Base-by-base conservation (phyloP, 805 yeast genomes). In the Yamadazyma paraphyllophila region DNA sequence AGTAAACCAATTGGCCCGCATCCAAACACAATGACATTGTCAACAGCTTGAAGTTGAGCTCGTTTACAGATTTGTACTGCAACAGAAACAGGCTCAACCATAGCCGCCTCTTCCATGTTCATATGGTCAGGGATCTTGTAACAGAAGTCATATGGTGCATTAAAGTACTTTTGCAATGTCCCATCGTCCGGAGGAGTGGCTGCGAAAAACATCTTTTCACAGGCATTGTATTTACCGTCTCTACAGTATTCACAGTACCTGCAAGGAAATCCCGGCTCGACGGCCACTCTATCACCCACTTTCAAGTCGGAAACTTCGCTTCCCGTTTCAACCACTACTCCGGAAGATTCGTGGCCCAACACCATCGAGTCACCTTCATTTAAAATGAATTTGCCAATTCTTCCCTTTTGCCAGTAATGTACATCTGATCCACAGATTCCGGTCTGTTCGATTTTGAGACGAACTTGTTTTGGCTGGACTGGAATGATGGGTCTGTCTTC, bases 191-290 rank as follows among this genome's bases (percentile, higher is more conserved):
- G 57, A n/a, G 60, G 60, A 32, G 58, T 55, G 34, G 58, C 58
- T 16, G 58, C 58, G 41, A 56, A 56, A 6, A 41, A 44, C 53
- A 56, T 55, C 12, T 47, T 43, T 13, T 45, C 48, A 45, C 63
- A 59, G 16, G 49, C 52, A 34, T 57, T 57, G 30, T 52, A 54
- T 31, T 54, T 46, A n/a, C 63, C 63, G 24, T 51, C 52, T 34
- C 50, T 45, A 33, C 61, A 59, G 24, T 49, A 46, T 39, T 32
- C 51, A 45, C 62, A 55, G 32, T 59, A 56, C 29, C 70, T 63
- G 54, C 84, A 81, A 25, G 81, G 77, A 37, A 71, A 62, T 45
- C 79, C 82, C 7, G 85, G 85, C 61, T 81, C 79, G 48, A 74
- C 59, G 11, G 78, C 76, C 20, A 74, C 78, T 39, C 71, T 58